Percentiles rank a stretch among this genome's conserved stretches.
Evolutionary conservation across 495 filamentous ascomycete genomes (phyloP).

Genomic region (Talaromyces ruber): DNA sequence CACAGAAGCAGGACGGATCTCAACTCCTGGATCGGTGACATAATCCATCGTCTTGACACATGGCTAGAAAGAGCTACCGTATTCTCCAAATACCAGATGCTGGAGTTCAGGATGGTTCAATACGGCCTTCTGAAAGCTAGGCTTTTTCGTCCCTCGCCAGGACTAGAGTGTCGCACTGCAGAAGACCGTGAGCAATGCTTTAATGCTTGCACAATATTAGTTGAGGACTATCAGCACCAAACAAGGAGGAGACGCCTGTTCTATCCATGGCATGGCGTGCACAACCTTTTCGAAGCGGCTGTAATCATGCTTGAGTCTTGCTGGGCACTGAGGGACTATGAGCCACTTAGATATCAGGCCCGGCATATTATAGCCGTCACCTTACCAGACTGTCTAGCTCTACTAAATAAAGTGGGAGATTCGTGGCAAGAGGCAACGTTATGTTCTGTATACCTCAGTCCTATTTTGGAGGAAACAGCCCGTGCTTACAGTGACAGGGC

Average conservation of each 20-base stretch:
- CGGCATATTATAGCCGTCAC: not conserved
- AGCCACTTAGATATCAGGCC: not conserved
- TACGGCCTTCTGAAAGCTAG: not conserved
- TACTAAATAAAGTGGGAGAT: not conserved
- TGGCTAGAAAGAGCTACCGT: not conserved
- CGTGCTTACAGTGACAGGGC: not conserved
- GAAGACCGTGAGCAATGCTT: not conserved
- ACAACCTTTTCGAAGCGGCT: not conserved
- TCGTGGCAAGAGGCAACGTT: not conserved
- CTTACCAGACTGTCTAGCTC: not conserved
- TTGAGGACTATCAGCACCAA: not conserved
- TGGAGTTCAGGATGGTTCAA: slow-evolving; percentile 76
- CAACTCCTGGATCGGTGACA: not conserved
- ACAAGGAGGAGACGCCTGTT: not conserved
- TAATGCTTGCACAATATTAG: not conserved
- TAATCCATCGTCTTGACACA: not conserved
- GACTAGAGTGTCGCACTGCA: not conserved
- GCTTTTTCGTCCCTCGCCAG: not conserved
- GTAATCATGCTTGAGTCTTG: not conserved
- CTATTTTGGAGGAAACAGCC: not conserved
- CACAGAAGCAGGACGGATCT: not conserved
- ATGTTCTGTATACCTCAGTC: not conserved
- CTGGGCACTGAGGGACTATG: not conserved
- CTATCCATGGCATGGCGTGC: not conserved
- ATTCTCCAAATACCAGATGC: slow-evolving; percentile 25